Evolutionary conservation across 345 rosid species (phyloP), one percentile per base, ranked within the genome.

Genomic region (Isatis tinctoria): DNA sequence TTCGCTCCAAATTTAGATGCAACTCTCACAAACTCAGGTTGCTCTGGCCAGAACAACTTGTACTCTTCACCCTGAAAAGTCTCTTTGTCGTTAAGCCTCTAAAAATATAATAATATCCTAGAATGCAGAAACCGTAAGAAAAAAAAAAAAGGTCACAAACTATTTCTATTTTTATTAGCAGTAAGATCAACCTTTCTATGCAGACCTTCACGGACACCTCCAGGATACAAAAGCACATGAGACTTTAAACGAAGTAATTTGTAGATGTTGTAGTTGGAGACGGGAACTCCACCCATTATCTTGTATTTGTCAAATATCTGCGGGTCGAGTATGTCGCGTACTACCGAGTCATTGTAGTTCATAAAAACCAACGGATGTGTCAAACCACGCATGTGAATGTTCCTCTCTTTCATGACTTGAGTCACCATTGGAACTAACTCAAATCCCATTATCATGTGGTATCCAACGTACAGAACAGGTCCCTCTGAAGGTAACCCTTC

Each of bases 1-100:
- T 80, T 92, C 1, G 98, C 90, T 69, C 98, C 98, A 80, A 92
- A 90, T 74, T 79, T 79, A 58, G 91, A 84, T 10, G 98, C 98
- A 89, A 87, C 87, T 73, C 96, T 86, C 28, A 92, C 87, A 85
- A 92, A 92, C 79, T 92, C 96, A 0, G 94, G 48, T 35, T 78
- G 80, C 51, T 92, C 88, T 47, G 96, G 92, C 96, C 97, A 92
- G 52, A 85, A 83, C 78, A 92, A 51, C 79, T 82, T 87, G 87
- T 92, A 92, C 32, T 73, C 81, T 81, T 90, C 96, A 62, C 96
- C 97, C 96, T 90, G 81, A 14, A 74, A 78, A 54, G 32, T 26
- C 18, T 65, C 68, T 9, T 11, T 57, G 18, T 27, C 43, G 37
- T 52, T 43, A 11, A 12, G 33, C 10, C 30, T 60, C 30, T 6